These are phyloP conservation scores for Epichloe hybrida DNA, from an alignment of 2,329 filamentous ascomycete genomes.

Conservation along the genomic window DNA sequence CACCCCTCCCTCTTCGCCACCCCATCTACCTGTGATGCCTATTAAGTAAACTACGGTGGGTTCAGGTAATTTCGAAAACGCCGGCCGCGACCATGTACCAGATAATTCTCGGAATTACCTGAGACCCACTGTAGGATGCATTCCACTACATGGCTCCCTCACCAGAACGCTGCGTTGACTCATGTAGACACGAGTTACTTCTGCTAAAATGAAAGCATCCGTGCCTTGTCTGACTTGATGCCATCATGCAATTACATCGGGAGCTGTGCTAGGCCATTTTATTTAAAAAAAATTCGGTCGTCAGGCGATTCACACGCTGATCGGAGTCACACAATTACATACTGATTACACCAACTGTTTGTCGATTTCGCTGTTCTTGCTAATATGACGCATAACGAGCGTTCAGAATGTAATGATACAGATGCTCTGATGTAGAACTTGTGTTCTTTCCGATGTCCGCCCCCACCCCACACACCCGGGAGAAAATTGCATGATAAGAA, in stretches of 20 bases:
- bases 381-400: neutral
- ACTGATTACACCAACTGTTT: neutral
- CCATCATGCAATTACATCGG: neutral
- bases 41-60: neutral
- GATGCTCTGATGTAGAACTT: neutral
- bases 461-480: no score
- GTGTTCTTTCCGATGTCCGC: neutral
- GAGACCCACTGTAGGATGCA: no score
- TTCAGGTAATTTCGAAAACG: no score
- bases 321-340: neutral
- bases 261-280: neutral
- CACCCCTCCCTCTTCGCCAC: no score
- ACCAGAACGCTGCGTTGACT: neutral
- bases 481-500: neutral
- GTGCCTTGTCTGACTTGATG: neutral
- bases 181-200: neutral
- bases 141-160: neutral
- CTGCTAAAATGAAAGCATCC: neutral
- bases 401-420: constrained; percentile 4
- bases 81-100: no score
- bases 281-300: no score
- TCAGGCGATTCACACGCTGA: no score
- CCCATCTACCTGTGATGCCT: neutral
- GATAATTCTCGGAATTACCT: no score
- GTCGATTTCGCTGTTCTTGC: neutral